These are phyloP conservation scores for Neckera pumila DNA, from an alignment of 225 moss, liverwort and hornwort genomes.

Conservation along the genomic window DNA sequence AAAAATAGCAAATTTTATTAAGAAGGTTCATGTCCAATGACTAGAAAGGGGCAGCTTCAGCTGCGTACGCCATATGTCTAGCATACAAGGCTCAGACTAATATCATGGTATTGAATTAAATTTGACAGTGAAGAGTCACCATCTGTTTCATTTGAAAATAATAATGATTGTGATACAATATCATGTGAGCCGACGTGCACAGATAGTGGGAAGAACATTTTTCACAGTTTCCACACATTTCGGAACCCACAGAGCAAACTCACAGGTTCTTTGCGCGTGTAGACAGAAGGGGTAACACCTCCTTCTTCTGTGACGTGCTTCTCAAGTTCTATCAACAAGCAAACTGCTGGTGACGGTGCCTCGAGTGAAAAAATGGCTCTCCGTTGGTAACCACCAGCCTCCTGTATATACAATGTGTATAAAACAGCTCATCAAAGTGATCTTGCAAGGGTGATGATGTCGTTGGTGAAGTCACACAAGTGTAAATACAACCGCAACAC, in stretches of 20 bases:
- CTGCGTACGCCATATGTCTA: background rate
- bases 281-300: conserved; percentile 97
- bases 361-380: conserved; percentile 85
- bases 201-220: background rate
- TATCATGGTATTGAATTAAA: background rate
- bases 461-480: background rate
- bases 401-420: conserved; percentile 12
- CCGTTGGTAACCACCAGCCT: conserved; percentile 51
- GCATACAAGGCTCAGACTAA: background rate
- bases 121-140: background rate
- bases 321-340: conserved; percentile 93
- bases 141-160: background rate
- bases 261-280: conserved; percentile 99
- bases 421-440: conserved; percentile 5
- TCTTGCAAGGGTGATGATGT: background rate
- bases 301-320: conserved; percentile 99
- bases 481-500: background rate
- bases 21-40: background rate
- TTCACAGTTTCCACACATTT: background rate
- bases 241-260: conserved; percentile 21
- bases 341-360: conserved; percentile 75
- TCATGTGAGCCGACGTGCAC: background rate
- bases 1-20: background rate
- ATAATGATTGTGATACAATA: background rate
- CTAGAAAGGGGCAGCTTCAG: background rate